A percentile compares a stretch with the other conserved stretches of the same genome.
Conservation (phyloP, 805 yeast genomes). For the Debaryomyces maramus region DNA sequence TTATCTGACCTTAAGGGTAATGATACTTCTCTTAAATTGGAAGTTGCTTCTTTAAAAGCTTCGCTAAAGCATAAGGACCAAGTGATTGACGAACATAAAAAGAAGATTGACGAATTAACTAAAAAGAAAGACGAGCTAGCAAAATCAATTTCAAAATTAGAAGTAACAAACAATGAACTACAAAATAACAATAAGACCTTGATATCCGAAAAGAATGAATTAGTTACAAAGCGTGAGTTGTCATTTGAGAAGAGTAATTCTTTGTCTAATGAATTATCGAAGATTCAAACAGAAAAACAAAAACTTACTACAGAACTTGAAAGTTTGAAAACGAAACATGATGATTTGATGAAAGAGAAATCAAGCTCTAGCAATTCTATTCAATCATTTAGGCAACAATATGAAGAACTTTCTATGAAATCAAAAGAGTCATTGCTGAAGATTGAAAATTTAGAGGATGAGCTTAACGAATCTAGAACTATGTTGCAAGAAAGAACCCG, state of each 20-base stretch:
- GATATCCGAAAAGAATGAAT: slow-evolving; percentile 38
- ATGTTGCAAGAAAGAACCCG: slow-evolving; percentile 77
- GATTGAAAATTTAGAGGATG: slow-evolving; percentile 74
- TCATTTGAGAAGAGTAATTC: slow-evolving; percentile 28
- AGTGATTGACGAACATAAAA: slow-evolving; percentile 36
- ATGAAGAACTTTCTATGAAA: slow-evolving; percentile 69
- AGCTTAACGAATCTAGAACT: slow-evolving; percentile 70
- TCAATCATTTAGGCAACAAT: slow-evolving; percentile 55
- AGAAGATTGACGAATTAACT: slow-evolving; percentile 34
- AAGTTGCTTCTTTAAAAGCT: slow-evolving; percentile 46
- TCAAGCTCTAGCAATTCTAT: slow-evolving; percentile 41
- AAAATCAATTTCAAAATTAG: slow-evolving; percentile 38
- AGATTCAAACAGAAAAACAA: slow-evolving; percentile 45
- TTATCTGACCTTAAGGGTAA: slow-evolving; percentile 29
- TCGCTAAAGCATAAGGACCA: slow-evolving; percentile 48
- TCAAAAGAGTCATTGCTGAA: slow-evolving; percentile 61
- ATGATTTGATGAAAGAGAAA: slow-evolving; percentile 31
- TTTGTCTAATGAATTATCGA: slow-evolving; percentile 37
- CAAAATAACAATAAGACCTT: slow-evolving; percentile 33
- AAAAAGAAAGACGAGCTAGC: slow-evolving; percentile 41
- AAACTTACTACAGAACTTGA: slow-evolving; percentile 39
- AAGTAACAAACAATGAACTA: slow-evolving; percentile 42
- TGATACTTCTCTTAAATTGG: slow-evolving; percentile 49
- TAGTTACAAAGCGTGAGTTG: slow-evolving; percentile 44
- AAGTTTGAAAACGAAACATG: slow-evolving; percentile 38